Conservation (phyloP, 257 asterid species). For the Solanum etuberosum region DNA sequence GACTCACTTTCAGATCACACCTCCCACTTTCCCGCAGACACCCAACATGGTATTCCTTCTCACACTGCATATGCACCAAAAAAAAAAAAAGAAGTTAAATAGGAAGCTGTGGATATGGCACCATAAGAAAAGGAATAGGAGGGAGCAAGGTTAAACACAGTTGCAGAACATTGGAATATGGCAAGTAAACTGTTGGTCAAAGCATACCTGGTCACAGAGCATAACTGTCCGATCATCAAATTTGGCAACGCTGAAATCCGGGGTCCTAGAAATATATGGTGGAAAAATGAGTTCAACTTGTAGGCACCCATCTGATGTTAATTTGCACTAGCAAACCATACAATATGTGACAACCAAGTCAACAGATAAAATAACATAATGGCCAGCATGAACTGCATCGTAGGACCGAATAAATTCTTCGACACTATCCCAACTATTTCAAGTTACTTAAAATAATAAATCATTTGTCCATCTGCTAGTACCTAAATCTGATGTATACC, state of each 20-base stretch:
- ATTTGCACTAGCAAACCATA: not conserved
- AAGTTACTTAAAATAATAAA: not conserved
- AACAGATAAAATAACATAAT: not conserved
- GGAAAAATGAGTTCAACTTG: not conserved
- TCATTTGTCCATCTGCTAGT: not conserved
- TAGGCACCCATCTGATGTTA: not conserved
- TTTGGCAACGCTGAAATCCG: conserved; percentile 82
- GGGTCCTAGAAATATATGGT: conserved; percentile 43
- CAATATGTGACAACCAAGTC: not conserved
- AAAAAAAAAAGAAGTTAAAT: not conserved
- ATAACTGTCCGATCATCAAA: conserved; percentile 92
- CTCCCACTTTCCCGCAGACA: conserved; percentile 72
- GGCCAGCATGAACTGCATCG: not conserved
- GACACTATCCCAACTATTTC: not conserved
- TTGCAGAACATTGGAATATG: not conserved
- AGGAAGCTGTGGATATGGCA: not conserved
- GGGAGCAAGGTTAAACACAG: not conserved
- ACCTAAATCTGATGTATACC: not conserved
- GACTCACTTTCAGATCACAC: conserved; percentile 82
- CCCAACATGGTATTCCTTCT: conserved; percentile 98
- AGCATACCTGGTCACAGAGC: conserved; percentile 82
- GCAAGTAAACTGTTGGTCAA: not conserved
- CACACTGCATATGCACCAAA: conserved; percentile 44
- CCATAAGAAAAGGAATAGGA: not conserved
- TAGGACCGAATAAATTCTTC: not conserved